These are phyloP conservation scores for Suillus occidentalis DNA, from an alignment of 768 basidiomycete genomes.

Conservation along the genomic window DNA sequence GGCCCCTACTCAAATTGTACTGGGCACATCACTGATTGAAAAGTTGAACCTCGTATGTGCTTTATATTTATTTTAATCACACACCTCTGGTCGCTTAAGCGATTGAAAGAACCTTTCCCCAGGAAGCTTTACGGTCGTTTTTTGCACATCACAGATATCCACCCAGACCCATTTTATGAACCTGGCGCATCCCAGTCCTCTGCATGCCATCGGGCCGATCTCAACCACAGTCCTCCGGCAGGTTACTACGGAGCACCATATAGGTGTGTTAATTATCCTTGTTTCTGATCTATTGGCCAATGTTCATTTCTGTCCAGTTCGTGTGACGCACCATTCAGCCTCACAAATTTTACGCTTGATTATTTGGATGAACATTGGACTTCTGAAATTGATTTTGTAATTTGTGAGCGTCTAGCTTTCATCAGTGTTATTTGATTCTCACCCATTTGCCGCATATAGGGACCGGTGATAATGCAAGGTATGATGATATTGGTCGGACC, in stretches of 20 bases:
- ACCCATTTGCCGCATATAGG: slow-evolving; percentile 37
- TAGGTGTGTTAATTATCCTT: slow-evolving; percentile 46
- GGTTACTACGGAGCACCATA: slow-evolving; percentile 67
- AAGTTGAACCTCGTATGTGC: background rate
- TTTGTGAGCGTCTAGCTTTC: slow-evolving; percentile 51
- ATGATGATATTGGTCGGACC: background rate
- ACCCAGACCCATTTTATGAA: slow-evolving; percentile 71
- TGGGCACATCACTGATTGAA: slow-evolving; percentile 24
- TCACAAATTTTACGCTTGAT: slow-evolving; percentile 80
- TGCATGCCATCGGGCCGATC: slow-evolving; percentile 63
- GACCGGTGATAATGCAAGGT: slow-evolving; percentile 79
- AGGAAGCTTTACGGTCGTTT: slow-evolving; percentile 67
- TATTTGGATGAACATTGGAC: slow-evolving; percentile 79
- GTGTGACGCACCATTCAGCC: slow-evolving; percentile 79
- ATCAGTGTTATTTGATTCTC: background rate
- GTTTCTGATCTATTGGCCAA: background rate
- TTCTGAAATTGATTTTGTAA: slow-evolving; percentile 83
- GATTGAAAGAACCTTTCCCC: slow-evolving; percentile 30
- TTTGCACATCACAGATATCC: slow-evolving; percentile 81
- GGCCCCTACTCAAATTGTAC: slow-evolving; percentile 42
- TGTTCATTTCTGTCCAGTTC: slow-evolving; percentile 41
- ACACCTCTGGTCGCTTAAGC: background rate
- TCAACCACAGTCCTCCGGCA: slow-evolving; percentile 52
- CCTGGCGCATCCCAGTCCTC: slow-evolving; percentile 48
- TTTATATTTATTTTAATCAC: background rate